phyloP scores from a whole-genome alignment of 75 land plant species.

The Selaginella tamariscina region DNA sequence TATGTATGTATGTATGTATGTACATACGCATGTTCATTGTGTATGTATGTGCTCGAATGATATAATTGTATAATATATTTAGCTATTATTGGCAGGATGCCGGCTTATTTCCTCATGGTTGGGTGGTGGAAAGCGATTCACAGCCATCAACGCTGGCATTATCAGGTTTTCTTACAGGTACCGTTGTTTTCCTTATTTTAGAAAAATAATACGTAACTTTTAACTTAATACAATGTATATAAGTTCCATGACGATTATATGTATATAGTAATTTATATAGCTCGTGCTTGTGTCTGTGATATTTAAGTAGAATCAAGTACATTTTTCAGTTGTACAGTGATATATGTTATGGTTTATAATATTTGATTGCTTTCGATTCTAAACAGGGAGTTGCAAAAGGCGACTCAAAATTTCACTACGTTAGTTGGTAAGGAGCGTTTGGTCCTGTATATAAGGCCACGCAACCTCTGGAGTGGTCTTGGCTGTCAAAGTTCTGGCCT shows the following conservation, averaged over 20 bases:
- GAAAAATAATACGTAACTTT: background rate
- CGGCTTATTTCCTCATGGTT: slow-evolving; percentile 22
- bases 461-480: slow-evolving; percentile 50
- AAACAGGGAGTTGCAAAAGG: slow-evolving; percentile 77
- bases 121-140: slow-evolving; percentile 31
- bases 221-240: no score
- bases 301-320: no score
- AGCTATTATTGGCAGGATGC: slow-evolving; percentile 1
- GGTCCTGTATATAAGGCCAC: slow-evolving; percentile 94
- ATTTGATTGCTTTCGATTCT: background rate
- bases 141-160: slow-evolving; percentile 32
- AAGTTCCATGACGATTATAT: no score
- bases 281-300: no score
- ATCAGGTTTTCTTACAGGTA: slow-evolving; percentile 81
- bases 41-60: no score
- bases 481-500: slow-evolving; percentile 78
- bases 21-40: no score
- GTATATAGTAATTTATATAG: no score
- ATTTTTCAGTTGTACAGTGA: no score
- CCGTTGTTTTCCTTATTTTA: background rate
- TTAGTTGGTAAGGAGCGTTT: slow-evolving; percentile 79
- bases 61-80: no score
- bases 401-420: slow-evolving; percentile 76
- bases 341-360: no score
- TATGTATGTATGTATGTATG: no score